Evolutionary conservation across 2,329 filamentous ascomycete species (phyloP).

Genomic region (Biscogniauxia mediterranea): DNA sequence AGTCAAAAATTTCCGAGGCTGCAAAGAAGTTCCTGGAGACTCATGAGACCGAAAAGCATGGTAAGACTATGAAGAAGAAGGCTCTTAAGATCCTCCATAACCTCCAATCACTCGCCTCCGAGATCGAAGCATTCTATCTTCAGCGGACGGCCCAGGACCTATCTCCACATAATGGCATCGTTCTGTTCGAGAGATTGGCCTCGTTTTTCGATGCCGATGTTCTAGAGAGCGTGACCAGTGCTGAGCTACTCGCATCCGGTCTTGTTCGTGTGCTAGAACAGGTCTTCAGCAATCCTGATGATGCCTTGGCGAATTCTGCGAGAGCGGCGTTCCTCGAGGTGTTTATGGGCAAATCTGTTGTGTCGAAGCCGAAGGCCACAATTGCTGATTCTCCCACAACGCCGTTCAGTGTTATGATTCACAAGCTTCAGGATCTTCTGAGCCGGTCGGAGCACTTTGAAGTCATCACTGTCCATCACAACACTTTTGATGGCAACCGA

Average conservation of each 20-base stretch:
- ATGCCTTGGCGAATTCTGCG: constrained; percentile 61
- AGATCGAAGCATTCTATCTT: constrained; percentile 72
- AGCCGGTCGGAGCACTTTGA: constrained; percentile 98
- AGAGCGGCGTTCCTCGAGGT: constrained; percentile 84
- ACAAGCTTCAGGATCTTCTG: constrained; percentile 92
- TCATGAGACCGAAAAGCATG: constrained; percentile 74
- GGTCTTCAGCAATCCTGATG: constrained; percentile 73
- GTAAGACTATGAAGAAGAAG: constrained; percentile 73
- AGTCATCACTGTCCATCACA: constrained; percentile 91
- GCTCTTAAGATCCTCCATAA: constrained; percentile 72
- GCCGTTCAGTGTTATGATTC: constrained; percentile 84
- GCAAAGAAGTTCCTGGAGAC: constrained; percentile 81
- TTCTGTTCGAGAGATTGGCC: constrained; percentile 73
- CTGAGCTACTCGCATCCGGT: constrained; percentile 86
- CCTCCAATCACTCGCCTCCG: constrained; percentile 67
- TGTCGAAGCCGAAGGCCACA: constrained; percentile 62
- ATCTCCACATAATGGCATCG: constrained; percentile 51
- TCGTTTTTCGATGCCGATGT: constrained; percentile 86
- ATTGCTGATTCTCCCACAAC: constrained; percentile 70
- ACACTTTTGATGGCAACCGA: constrained; percentile 83
- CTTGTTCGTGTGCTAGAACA: constrained; percentile 81
- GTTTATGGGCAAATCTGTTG: constrained; percentile 79
- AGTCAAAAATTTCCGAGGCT: constrained; percentile 70
- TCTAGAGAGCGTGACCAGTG: constrained; percentile 90
- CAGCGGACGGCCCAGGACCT: constrained; percentile 47